phyloP scores from a whole-genome alignment of 2,329 filamentous ascomycete genomes.

The Fulvia fulva region DNA sequence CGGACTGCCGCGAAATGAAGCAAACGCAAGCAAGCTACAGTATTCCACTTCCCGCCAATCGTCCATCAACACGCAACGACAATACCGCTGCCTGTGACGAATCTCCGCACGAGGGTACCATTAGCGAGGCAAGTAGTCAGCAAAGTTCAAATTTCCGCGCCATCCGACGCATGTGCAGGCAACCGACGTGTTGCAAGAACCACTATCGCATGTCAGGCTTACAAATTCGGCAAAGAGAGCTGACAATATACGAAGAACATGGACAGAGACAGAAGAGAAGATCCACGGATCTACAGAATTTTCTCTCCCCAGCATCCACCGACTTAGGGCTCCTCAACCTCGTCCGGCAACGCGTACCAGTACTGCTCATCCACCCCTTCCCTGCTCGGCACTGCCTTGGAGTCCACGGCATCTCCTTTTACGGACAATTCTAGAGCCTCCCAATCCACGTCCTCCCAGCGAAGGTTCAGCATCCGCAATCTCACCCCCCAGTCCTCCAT shows the following conservation, averaged over 20 bases:
- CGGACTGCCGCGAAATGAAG: background rate
- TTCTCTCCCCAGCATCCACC: background rate
- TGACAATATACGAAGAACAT: background rate
- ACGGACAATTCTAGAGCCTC: conserved; percentile 37
- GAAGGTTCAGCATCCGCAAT: conserved; percentile 85
- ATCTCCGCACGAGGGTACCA: background rate
- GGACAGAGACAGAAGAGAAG: background rate
- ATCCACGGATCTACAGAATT: background rate
- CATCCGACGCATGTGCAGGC: background rate
- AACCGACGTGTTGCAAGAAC: background rate
- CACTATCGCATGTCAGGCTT: background rate
- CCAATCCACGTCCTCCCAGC: conserved; percentile 70
- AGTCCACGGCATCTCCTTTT: conserved; percentile 36
- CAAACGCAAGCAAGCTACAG: background rate
- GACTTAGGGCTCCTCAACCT: conserved; percentile 7
- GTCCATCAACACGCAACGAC: too few relatives aligned
- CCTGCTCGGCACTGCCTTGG: conserved; percentile 62
- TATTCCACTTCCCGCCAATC: too few relatives aligned
- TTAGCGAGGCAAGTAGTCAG: background rate
- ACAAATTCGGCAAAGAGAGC: background rate
- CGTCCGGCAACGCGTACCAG: conserved; percentile 65
- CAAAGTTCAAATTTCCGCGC: background rate
- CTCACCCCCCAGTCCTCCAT: conserved; percentile 89
- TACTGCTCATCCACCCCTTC: conserved; percentile 90
- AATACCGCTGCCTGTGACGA: too few relatives aligned